Conservation (phyloP, 805 yeast genomes). For the Komagataella pastoris region DNA sequence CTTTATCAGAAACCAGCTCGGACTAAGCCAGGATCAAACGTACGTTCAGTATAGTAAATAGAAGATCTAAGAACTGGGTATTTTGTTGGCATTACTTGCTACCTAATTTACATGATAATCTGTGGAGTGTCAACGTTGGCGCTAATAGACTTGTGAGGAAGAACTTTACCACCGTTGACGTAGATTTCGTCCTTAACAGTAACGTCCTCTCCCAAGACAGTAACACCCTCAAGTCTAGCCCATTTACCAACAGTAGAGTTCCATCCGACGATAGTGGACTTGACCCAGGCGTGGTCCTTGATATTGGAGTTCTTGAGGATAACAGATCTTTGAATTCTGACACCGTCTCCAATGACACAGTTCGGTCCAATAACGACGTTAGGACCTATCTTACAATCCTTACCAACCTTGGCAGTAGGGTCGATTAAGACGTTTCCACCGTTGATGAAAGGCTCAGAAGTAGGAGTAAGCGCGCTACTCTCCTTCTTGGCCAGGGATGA, state of each 20-base stretch:
- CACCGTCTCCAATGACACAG: slow-evolving; percentile 94
- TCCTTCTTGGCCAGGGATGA: slow-evolving; percentile 72
- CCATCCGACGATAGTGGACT: slow-evolving; percentile 98
- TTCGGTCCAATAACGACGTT: slow-evolving; percentile 96
- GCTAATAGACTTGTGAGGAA: slow-evolving; percentile 96
- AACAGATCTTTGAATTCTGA: slow-evolving; percentile 92
- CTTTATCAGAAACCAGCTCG: background rate
- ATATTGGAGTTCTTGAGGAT: slow-evolving; percentile 81
- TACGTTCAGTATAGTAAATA: too few species aligned
- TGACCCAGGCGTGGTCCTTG: slow-evolving; percentile 96
- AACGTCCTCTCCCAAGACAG: slow-evolving; percentile 98
- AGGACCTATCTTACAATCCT: slow-evolving; percentile 94
- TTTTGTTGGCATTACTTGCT: background rate
- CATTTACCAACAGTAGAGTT: slow-evolving; percentile 95
- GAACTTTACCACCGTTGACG: slow-evolving; percentile 98
- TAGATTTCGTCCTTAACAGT: slow-evolving; percentile 96
- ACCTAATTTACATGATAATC: slow-evolving; percentile 72
- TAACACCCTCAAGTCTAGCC: slow-evolving; percentile 97
- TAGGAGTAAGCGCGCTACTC: slow-evolving; percentile 52
- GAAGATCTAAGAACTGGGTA: background rate
- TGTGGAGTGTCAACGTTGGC: slow-evolving; percentile 95
- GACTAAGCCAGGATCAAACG: too few species aligned
- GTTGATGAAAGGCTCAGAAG: slow-evolving; percentile 57
- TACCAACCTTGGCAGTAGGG: slow-evolving; percentile 88
- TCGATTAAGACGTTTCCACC: slow-evolving; percentile 92